Evolutionary conservation across 164 flowering plant species (phyloP), one percentile per base, ranked within the genome.

Genomic region (Nelumbo lutea): DNA sequence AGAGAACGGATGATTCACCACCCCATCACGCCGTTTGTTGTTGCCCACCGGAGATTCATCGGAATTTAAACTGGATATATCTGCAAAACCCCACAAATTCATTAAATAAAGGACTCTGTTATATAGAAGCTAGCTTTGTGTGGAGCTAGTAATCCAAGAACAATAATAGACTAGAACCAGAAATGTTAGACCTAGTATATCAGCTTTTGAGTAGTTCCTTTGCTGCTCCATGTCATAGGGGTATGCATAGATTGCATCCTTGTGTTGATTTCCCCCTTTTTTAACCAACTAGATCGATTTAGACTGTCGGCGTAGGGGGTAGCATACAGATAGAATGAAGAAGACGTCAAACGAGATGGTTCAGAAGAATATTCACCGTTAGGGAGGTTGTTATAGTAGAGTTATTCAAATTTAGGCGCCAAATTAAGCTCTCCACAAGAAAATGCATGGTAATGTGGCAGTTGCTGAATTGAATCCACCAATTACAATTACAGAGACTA

Each of bases 351-450:
- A 4, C 48, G 42, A 42, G 46, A 13, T 47, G 64, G 55, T 81
- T 64, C 27, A 50, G 9, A 44, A 41, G 4, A 27, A 10, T 27
- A 56, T 48, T 63, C 78, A 73, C 70, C 61, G 67, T 75, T 77
- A 82, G 27, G 61, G 66, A 70, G 10, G 77, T 76, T 78, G 63
- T 62, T 79, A 68, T 61, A 62, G 73, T 70, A 64, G 59, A 57
- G 10, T 69, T 56, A 76, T 79, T 73, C 68, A 59, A 74, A 72
- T 77, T 82, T 71, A 70, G 75, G 78, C 70, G 77, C 78, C 85
- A 83, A 84, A 84, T 64, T 27, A 27, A 27, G 27, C 64, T 71
- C 56, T 77, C 76, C 68, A 27, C 50, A 11, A 42, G 58, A 69
- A 68, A 27, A 45, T 69, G 62, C 51, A 45, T 14, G 41, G 47